These are phyloP conservation scores for Tylopilus vinaceipallidus DNA, from an alignment of 768 basidiomycete species.

Conservation along the genomic window DNA sequence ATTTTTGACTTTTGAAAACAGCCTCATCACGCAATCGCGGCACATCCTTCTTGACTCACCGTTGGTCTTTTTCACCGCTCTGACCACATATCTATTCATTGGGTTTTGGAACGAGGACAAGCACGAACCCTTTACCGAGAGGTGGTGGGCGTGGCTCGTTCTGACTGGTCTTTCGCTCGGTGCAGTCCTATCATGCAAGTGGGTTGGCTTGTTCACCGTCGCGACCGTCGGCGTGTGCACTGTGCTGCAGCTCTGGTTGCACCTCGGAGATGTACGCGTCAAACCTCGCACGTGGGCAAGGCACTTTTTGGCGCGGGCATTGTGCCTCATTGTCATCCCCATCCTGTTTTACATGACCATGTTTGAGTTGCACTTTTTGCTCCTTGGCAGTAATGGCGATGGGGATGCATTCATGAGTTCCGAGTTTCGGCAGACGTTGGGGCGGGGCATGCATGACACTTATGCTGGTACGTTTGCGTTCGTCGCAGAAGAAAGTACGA, in stretches of 20 bases:
- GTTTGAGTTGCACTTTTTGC: constrained; percentile 93
- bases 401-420: constrained; percentile 99
- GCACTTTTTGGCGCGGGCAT: constrained; percentile 86
- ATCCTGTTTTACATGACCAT: constrained; percentile 91
- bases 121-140: constrained; percentile 73
- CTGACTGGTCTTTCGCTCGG: constrained; percentile 89
- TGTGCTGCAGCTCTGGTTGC: constrained; percentile 80
- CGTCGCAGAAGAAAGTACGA: background rate
- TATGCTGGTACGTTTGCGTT: constrained; percentile 66
- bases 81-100: constrained; percentile 83
- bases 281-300: constrained; percentile 69
- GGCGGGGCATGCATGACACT: constrained; percentile 88
- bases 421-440: constrained; percentile 94
- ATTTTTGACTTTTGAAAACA: constrained; percentile 96
- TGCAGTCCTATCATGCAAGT: constrained; percentile 92
- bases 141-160: constrained; percentile 92
- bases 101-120: constrained; percentile 92
- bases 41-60: constrained; percentile 97
- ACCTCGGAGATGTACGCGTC: constrained; percentile 84
- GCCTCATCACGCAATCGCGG: constrained; percentile 91
- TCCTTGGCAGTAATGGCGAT: constrained; percentile 88
- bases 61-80: constrained; percentile 96
- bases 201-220: constrained; percentile 98
- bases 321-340: constrained; percentile 88
- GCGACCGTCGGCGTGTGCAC: constrained; percentile 90